phyloP scores from a whole-genome alignment of 495 filamentous ascomycete species.

The Aspergillus campestris region DNA sequence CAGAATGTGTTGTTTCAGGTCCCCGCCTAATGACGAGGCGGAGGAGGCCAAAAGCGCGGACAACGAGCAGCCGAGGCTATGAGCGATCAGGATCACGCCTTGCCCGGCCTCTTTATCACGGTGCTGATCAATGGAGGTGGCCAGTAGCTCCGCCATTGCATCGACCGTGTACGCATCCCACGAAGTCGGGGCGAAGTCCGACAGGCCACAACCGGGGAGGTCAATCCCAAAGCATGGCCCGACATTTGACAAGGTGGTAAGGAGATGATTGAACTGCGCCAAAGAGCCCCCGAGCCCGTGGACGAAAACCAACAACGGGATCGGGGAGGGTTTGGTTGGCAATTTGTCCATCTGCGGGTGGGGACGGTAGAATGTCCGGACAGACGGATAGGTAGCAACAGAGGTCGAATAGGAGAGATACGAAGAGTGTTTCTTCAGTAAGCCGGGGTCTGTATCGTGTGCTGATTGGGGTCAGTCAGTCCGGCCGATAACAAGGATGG shows the following conservation, averaged over 20 bases:
- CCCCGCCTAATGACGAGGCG: conserved; percentile 34
- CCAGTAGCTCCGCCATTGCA: conserved; percentile 65
- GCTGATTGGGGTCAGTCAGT: conserved; percentile 16
- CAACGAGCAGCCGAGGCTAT: conserved; percentile 81
- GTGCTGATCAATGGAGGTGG: conserved; percentile 61
- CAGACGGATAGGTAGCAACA: conserved; percentile 59
- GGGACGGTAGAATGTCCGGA: conserved; percentile 75
- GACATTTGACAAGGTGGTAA: conserved; percentile 74
- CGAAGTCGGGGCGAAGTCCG: conserved; percentile 55
- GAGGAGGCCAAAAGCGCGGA: conserved; percentile 65
- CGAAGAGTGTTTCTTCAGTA: conserved; percentile 69
- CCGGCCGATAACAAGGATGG: neutral
- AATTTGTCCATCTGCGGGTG: conserved; percentile 76
- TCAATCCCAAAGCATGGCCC: conserved; percentile 88
- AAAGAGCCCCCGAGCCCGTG: conserved; percentile 87
- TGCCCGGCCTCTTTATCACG: conserved; percentile 58
- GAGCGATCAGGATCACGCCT: conserved; percentile 70
- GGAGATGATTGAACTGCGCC: conserved; percentile 75
- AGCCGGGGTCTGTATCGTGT: conserved; percentile 55
- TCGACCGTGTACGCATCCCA: conserved; percentile 78
- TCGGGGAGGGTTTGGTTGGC: conserved; percentile 56
- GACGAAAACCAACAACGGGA: conserved; percentile 84
- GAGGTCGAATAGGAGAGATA: conserved; percentile 63
- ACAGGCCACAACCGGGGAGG: conserved; percentile 79
- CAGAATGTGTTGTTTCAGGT: conserved; percentile 53